Conservation (phyloP, 768 basidiomycete species). For the Collybia sordida region DNA sequence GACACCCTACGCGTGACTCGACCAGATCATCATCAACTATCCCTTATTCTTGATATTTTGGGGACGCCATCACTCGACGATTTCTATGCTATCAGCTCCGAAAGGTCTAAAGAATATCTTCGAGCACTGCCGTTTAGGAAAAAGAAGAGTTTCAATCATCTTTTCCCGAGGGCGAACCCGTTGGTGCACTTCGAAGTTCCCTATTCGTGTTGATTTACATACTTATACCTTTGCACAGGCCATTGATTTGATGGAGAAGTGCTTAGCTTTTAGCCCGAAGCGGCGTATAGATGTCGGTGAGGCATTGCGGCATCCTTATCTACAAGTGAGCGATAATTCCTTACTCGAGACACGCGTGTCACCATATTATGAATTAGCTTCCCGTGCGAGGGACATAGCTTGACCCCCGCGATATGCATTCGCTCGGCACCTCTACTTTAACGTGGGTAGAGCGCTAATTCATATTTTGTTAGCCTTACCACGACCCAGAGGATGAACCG, state of each 20-base stretch:
- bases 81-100: constrained; percentile 88
- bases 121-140: constrained; percentile 86
- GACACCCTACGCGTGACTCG: constrained; percentile 5
- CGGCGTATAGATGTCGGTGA: constrained; percentile 87
- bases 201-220: not conserved
- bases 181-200: constrained; percentile 40
- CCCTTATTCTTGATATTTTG: constrained; percentile 91
- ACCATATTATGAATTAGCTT: not conserved
- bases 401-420: too few relatives aligned
- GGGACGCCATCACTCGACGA: constrained; percentile 91
- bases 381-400: not conserved
- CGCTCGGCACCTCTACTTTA: not conserved
- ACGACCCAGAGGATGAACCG: constrained; percentile 89
- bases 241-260: constrained; percentile 76
- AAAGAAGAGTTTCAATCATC: constrained; percentile 63
- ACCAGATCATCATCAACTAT: constrained; percentile 89
- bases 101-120: constrained; percentile 80
- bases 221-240: constrained; percentile 37
- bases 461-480: constrained; percentile 60
- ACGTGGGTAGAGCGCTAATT: not conserved
- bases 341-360: too few relatives aligned
- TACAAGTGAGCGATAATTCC: constrained; percentile 51
- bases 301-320: constrained; percentile 86
- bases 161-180: constrained; percentile 78
- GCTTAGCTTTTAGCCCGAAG: constrained; percentile 83